Evolutionary conservation across 106 monocot genomes (phyloP).

Genomic region (Xerophyta viscosa): DNA sequence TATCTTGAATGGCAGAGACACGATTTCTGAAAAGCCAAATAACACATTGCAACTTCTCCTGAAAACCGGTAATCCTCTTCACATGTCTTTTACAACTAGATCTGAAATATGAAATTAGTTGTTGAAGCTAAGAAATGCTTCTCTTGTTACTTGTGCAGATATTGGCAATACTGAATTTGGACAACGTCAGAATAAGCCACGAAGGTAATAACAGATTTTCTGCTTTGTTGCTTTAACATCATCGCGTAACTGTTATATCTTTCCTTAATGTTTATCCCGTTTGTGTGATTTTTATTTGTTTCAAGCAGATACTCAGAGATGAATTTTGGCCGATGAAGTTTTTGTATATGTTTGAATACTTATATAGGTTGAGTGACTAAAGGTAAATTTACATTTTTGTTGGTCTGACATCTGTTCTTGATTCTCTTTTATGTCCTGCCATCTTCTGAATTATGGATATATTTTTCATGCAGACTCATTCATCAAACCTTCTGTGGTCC

Average conservation of each 20-base stretch:
- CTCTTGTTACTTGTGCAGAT: constrained; percentile 50
- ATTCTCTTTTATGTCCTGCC: neutral
- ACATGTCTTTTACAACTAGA: neutral
- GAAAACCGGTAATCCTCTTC: constrained; percentile 39
- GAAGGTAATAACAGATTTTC: no score
- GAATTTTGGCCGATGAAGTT: constrained; percentile 37
- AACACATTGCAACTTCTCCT: constrained; percentile 28
- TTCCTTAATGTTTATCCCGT: neutral
- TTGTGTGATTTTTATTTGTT: constrained; percentile 1
- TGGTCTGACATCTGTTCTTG: neutral
- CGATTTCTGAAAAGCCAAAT: constrained; percentile 21
- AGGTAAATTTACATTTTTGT: constrained; percentile 21
- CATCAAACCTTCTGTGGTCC: constrained; percentile 28
- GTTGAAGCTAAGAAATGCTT: no score
- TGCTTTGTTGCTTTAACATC: no score
- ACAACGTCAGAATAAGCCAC: constrained; percentile 93
- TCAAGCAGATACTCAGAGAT: constrained; percentile 41
- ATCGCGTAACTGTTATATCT: constrained; percentile 2
- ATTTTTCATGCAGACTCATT: constrained; percentile 13
- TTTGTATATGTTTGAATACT: constrained; percentile 19
- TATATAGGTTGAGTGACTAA: constrained; percentile 32
- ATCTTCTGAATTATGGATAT: neutral
- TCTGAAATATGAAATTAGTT: neutral
- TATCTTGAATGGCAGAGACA: constrained; percentile 32
- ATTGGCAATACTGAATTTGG: constrained; percentile 61